Base-by-base conservation (phyloP, 1,284 basidiomycete species). In the Inonotus obliquus region DNA sequence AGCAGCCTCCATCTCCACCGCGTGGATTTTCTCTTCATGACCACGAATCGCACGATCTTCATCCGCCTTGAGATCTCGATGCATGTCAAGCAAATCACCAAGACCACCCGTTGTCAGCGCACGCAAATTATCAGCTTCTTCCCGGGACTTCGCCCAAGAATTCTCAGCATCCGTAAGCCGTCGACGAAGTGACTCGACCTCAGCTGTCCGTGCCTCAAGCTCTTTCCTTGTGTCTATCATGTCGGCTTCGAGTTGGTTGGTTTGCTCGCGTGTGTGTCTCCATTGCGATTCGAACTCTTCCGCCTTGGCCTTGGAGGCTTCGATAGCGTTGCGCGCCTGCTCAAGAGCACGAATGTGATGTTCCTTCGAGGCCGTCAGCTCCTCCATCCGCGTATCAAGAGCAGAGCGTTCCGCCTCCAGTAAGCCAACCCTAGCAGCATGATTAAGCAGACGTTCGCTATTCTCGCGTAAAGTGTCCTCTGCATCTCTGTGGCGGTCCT, bases 291-390 rank as follows among this genome's bases (percentile, higher is more conserved):
- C 92, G 44, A 96, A 81, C 73, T 98, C 95, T 19, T 85, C 82
- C 1, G 91, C 82, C n/a, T 94, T 87, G 2, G 81, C 76, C 3
- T 89, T 86, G 9, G 94, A 86, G 0, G 92, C 84, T 48, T 84
- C 79, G 56, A 99, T 77, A 0, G 94, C 93, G 13, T 78, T 76
- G 57, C 91, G 89, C 4, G 93, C 85, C 75, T 97, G 92, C 56
- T 94, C 92, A 59, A 99, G 79, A 1, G 94, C 86, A 25, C 86
- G 84, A 29, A 96, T 76, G 72, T 98, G 94, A 67, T 94, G 88
- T 56, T 94, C 92, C 32, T 87, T 83, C 17, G 86, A 83, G 7
- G 78, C 74, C 11, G 77, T 74, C 32, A 94, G 78, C 64, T 89
- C 91, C 35, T 92, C 87, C 14, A 96, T 77, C 72, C 93, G 86